Evolutionary conservation across 768 basidiomycete species (phyloP).

Genomic region (Lactarius sp.): DNA sequence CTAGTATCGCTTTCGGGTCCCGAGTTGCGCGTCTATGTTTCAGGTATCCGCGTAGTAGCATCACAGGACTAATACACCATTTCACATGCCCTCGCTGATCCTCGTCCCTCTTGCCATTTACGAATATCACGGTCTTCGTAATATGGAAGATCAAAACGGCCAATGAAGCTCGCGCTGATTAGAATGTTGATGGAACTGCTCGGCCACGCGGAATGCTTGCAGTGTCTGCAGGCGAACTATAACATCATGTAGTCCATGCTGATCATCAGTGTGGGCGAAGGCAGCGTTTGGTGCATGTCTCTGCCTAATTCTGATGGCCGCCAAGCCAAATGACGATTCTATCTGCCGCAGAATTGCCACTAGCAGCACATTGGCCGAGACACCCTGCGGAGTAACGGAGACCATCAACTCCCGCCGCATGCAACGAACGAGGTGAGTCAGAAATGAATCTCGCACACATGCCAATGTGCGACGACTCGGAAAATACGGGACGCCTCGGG

Average conservation of each 20-base stretch:
- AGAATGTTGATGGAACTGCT: neutral
- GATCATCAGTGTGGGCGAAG: neutral
- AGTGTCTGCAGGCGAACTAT: neutral
- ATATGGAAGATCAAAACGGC: neutral
- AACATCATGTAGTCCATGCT: conserved; percentile 13
- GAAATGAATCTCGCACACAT: neutral
- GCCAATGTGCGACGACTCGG: neutral
- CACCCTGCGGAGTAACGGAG: conserved; percentile 3
- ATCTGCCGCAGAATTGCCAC: conserved; percentile 9
- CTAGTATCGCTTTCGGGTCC: neutral
- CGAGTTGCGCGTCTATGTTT: neutral
- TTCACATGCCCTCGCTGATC: conserved; percentile 14
- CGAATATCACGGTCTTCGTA: conserved; percentile 4
- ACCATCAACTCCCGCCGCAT: neutral
- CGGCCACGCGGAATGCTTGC: neutral
- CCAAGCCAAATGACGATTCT: neutral
- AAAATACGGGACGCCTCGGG: neutral
- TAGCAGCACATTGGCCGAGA: neutral
- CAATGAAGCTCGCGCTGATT: neutral
- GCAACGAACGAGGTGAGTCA: neutral
- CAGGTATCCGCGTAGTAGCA: neutral
- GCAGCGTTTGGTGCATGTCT: neutral
- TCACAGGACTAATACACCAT: conserved; percentile 5
- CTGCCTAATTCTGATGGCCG: neutral
- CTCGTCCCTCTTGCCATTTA: neutral